A percentile compares a stretch with the other conserved stretches of the same genome.
Evolutionary conservation across 2,329 filamentous ascomycete genomes (phyloP).

Genomic region (Arthrobotrys megalospora): DNA sequence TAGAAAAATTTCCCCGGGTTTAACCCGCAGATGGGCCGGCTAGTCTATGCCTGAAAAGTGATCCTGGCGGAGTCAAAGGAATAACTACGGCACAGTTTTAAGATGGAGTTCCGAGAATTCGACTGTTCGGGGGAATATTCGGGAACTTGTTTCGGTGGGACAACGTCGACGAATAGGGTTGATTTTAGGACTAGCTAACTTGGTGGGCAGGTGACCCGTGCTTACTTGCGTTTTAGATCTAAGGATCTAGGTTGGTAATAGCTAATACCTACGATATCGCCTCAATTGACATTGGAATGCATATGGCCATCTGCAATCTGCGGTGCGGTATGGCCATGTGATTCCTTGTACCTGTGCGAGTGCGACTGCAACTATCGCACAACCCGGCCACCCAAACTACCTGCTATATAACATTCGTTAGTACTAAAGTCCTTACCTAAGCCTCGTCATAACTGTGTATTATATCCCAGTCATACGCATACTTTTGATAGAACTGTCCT

Average conservation of each 20-base stretch:
- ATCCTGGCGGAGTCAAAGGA: slow-evolving; percentile 30
- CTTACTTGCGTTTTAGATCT: neutral
- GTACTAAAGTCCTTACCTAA: too few relatives aligned
- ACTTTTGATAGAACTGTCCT: neutral
- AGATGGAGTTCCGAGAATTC: slow-evolving; percentile 41
- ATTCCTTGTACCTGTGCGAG: neutral
- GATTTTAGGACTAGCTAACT: neutral
- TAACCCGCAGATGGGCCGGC: slow-evolving; percentile 26
- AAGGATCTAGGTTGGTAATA: neutral
- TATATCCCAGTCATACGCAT: too few relatives aligned
- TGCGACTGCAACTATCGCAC: neutral
- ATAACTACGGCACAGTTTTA: slow-evolving; percentile 49
- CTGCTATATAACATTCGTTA: too few relatives aligned
- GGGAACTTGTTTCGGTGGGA: slow-evolving; percentile 29
- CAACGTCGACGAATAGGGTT: neutral
- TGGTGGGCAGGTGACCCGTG: slow-evolving; percentile 3
- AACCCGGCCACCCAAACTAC: too few relatives aligned
- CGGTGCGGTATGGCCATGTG: neutral
- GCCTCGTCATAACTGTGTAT: too few relatives aligned
- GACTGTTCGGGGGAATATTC: slow-evolving; percentile 57
- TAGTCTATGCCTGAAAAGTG: slow-evolving; percentile 12
- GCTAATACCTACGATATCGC: neutral
- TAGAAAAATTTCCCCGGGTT: slow-evolving; percentile 41
- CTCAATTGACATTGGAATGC: neutral
- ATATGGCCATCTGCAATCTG: neutral